Conservation (phyloP, 2,329 filamentous ascomycete genomes). For the Grosmannia huntii region DNA sequence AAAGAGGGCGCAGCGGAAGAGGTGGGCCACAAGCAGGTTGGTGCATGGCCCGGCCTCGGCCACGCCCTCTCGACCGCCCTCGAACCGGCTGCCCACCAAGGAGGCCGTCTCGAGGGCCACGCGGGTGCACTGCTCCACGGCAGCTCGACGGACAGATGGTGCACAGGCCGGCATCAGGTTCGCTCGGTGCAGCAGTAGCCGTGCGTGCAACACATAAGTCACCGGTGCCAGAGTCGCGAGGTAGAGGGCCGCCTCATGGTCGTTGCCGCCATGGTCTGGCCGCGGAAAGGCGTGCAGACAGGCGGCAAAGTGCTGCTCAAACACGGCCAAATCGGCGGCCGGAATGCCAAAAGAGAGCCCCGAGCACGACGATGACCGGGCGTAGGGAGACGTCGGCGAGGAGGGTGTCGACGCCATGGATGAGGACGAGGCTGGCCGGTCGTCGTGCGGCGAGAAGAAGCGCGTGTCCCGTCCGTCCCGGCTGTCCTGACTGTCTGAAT, state of each 20-base stretch:
- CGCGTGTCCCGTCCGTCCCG: neutral
- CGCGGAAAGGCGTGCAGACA: conserved; percentile 67
- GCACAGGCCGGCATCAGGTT: conserved; percentile 67
- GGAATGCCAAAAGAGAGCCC: conserved; percentile 47
- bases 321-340: conserved; percentile 55
- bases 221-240: conserved; percentile 65
- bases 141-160: conserved; percentile 50
- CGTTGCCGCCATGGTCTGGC: conserved; percentile 40
- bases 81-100: conserved; percentile 51
- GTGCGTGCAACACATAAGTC: conserved; percentile 66
- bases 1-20: conserved; percentile 78
- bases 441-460: neutral
- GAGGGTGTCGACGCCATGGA: neutral
- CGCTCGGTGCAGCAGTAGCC: conserved; percentile 78
- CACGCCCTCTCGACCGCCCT: conserved; percentile 40
- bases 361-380: neutral
- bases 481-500: neutral
- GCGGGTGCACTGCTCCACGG: conserved; percentile 64
- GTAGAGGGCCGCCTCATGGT: conserved; percentile 48
- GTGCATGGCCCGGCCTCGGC: conserved; percentile 21
- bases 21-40: conserved; percentile 59
- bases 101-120: conserved; percentile 68
- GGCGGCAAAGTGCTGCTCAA: conserved; percentile 67
- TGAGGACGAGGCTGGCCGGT: neutral
- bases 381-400: neutral